A percentile compares a stretch with the other conserved stretches of the same genome.
These are phyloP conservation scores for Nidularia pulvinata DNA, from an alignment of 768 basidiomycete species.

Conservation along the genomic window DNA sequence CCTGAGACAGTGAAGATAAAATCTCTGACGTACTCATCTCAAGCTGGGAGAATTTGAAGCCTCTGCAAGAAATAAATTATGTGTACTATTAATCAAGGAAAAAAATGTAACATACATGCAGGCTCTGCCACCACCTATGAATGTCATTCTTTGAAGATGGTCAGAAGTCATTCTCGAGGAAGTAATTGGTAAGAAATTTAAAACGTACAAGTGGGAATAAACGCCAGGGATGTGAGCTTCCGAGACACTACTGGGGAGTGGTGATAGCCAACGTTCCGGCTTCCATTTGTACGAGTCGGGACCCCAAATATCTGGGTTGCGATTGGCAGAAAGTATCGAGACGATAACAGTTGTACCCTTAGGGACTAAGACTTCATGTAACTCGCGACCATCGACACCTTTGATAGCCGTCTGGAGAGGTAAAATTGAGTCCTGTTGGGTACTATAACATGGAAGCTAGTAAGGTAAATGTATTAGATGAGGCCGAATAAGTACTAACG, in stretches of 20 bases:
- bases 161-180: background rate
- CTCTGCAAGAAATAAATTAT: background rate
- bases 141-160: slow-evolving; percentile 32
- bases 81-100: background rate
- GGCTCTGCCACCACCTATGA: slow-evolving; percentile 34
- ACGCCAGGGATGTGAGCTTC: slow-evolving; percentile 40
- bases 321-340: slow-evolving; percentile 35
- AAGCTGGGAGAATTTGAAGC: slow-evolving; percentile 9
- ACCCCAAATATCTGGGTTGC: slow-evolving; percentile 43
- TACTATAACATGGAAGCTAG: slow-evolving; percentile 14
- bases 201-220: slow-evolving; percentile 40
- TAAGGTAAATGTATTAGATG: background rate
- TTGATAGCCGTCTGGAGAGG: slow-evolving; percentile 37
- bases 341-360: slow-evolving; percentile 34
- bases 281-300: slow-evolving; percentile 46
- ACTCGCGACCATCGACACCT: slow-evolving; percentile 30
- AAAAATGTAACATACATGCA: slow-evolving; percentile 29
- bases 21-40: slow-evolving; percentile 10
- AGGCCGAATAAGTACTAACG: slow-evolving; percentile 5
- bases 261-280: slow-evolving; percentile 46
- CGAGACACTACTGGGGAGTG: slow-evolving; percentile 29
- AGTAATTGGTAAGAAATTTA: background rate
- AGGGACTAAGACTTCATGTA: slow-evolving; percentile 33
- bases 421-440: slow-evolving; percentile 30
- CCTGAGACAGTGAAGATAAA: background rate